Evolutionary conservation across 1,284 basidiomycete genomes (phyloP).

Genomic region (Ceratobasidium papillatum): DNA sequence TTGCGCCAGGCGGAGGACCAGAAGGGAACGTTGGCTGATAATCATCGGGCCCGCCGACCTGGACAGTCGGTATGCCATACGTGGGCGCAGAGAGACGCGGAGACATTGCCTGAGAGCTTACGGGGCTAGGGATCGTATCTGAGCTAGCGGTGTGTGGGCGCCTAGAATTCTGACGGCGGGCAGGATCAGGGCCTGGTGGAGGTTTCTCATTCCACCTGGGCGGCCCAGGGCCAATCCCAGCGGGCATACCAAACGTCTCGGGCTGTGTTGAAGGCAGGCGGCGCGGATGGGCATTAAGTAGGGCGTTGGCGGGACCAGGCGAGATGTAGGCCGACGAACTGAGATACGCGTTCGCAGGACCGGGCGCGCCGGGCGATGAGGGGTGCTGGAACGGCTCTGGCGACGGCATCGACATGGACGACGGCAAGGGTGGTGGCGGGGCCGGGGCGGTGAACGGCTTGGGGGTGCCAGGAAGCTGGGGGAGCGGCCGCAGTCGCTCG

Average conservation of each 20-base stretch:
- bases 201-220: background rate
- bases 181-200: background rate
- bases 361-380: slow-evolving; percentile 5
- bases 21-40: slow-evolving; percentile 19
- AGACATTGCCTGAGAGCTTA: background rate
- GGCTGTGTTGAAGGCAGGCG: slow-evolving; percentile 11
- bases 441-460: background rate
- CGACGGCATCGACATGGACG: background rate
- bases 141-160: slow-evolving; percentile 25
- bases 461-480: slow-evolving; percentile 22
- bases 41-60: slow-evolving; percentile 19
- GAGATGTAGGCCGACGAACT: slow-evolving; percentile 9
- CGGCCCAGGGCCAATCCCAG: background rate
- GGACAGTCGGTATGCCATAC: slow-evolving; percentile 12
- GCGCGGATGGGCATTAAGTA: slow-evolving; percentile 26
- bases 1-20: slow-evolving; percentile 31
- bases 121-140: slow-evolving; percentile 1
- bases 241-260: slow-evolving; percentile 14
- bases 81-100: slow-evolving; percentile 28
- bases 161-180: background rate
- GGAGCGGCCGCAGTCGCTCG: slow-evolving; percentile 21
- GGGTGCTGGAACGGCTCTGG: slow-evolving; percentile 33
- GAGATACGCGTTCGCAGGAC: slow-evolving; percentile 22
- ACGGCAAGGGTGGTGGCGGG: slow-evolving; percentile 8
- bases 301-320: slow-evolving; percentile 20